phyloP scores from a whole-genome alignment of 345 rosid species.

The Rhodamnia rubescens region DNA sequence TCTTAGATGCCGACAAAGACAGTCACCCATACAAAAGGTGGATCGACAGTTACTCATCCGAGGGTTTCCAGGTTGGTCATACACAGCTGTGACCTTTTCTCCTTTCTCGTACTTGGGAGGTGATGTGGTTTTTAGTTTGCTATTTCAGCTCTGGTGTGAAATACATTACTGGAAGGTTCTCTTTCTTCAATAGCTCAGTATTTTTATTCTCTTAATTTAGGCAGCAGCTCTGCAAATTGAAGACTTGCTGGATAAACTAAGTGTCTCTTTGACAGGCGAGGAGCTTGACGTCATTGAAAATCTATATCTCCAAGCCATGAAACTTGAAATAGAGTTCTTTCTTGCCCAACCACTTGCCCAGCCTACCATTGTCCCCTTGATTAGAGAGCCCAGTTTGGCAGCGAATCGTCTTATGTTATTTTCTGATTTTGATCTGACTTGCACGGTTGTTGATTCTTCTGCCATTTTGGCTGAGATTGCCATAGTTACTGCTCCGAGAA shows the following conservation, averaged over 20 bases:
- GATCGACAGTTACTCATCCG: conserved; percentile 70
- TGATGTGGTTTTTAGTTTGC: conserved; percentile 4
- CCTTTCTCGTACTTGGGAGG: background rate
- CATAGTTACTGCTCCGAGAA: conserved; percentile 75
- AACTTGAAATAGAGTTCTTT: conserved; percentile 93
- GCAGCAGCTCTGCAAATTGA: conserved; percentile 85
- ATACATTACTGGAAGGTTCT: conserved; percentile 14
- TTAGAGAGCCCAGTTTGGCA: conserved; percentile 38
- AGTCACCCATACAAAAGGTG: conserved; percentile 79
- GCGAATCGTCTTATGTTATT: conserved; percentile 54
- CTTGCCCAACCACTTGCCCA: conserved; percentile 64
- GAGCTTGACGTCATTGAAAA: conserved; percentile 87
- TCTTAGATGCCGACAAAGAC: conserved; percentile 30
- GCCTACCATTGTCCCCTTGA: conserved; percentile 64
- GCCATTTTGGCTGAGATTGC: conserved; percentile 97
- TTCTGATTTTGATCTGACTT: conserved; percentile 95
- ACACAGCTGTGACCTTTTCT: background rate
- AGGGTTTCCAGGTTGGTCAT: conserved; percentile 57
- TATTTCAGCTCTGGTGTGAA: conserved; percentile 5
- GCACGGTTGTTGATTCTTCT: conserved; percentile 91
- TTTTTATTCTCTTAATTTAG: conserved; percentile 37
- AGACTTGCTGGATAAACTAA: conserved; percentile 89
- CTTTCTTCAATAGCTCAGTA: conserved; percentile 15
- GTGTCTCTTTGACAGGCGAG: conserved; percentile 90
- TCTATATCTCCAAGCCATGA: conserved; percentile 95